phyloP scores from a whole-genome alignment of 2,329 filamentous ascomycete genomes.

The Gyromitra esculenta region DNA sequence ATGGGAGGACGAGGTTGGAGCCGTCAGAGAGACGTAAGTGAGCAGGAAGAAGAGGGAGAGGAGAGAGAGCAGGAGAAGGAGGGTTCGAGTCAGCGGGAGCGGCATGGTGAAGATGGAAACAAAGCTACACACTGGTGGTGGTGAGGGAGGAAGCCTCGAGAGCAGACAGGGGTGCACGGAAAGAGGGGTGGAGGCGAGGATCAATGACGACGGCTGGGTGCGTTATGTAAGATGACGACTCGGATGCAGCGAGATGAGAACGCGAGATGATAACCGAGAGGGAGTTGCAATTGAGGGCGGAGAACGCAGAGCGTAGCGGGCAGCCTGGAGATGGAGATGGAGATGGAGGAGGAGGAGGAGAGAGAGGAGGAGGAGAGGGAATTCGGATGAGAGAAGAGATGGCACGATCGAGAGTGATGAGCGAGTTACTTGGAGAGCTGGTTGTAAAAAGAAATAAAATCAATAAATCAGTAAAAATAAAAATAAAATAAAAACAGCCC shows the following conservation, averaged over 20 bases:
- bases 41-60: constrained; percentile 45
- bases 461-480: background rate
- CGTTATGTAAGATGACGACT: constrained; percentile 25
- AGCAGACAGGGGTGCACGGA: background rate
- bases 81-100: constrained; percentile 40
- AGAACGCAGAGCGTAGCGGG: constrained; percentile 10
- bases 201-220: constrained; percentile 24
- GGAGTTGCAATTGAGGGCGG: background rate
- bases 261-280: background rate
- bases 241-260: background rate
- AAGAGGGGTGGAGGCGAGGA: constrained; percentile 37
- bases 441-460: background rate
- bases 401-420: background rate
- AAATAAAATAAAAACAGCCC: constrained; percentile 14
- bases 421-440: constrained; percentile 7
- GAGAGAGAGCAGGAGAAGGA: constrained; percentile 46
- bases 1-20: constrained; percentile 20
- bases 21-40: constrained; percentile 46
- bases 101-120: constrained; percentile 42
- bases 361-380: constrained; percentile 52
- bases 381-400: background rate
- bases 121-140: constrained; percentile 24
- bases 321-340: background rate
- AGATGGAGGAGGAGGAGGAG: constrained; percentile 61
- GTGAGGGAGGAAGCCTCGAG: background rate